These are phyloP conservation scores for Kwoniella mangroviensis DNA, from an alignment of 768 basidiomycete genomes.

Conservation along the genomic window DNA sequence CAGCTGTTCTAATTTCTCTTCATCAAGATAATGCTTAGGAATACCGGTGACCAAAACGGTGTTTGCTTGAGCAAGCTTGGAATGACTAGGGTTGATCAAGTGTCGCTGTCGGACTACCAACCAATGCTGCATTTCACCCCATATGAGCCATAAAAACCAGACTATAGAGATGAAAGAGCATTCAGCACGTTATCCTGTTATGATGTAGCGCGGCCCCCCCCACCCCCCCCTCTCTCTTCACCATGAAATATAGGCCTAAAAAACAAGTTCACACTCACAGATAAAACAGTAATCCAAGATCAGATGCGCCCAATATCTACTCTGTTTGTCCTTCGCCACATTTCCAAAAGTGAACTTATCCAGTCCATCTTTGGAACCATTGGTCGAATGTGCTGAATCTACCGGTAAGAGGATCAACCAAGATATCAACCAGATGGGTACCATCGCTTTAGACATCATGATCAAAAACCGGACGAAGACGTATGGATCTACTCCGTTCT, in stretches of 20 bases:
- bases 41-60: constrained; percentile 91
- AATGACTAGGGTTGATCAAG: constrained; percentile 74
- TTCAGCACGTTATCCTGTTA: too few relatives aligned
- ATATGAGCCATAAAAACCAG: constrained; percentile 85
- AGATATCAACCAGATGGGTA: constrained; percentile 89
- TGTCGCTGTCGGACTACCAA: constrained; percentile 77
- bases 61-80: constrained; percentile 80
- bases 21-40: constrained; percentile 75
- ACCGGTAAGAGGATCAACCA: constrained; percentile 85
- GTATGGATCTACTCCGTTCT: constrained; percentile 72
- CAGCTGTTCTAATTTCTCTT: constrained; percentile 68
- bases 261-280: constrained; percentile 67
- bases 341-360: constrained; percentile 83
- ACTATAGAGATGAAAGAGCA: constrained; percentile 59
- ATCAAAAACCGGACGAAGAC: constrained; percentile 87
- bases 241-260: too few relatives aligned
- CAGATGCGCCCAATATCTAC: constrained; percentile 77
- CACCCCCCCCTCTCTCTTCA: too few relatives aligned
- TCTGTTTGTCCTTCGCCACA: constrained; percentile 62
- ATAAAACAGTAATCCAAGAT: constrained; percentile 78
- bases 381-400: constrained; percentile 64
- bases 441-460: constrained; percentile 77
- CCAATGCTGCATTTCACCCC: constrained; percentile 78
- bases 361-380: constrained; percentile 64
- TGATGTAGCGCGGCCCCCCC: too few relatives aligned